Percentiles rank a stretch among this genome's conserved stretches.
These are phyloP conservation scores for Pseudoneurospora amorphoporcata DNA, from an alignment of 495 filamentous ascomycete genomes.

Conservation along the genomic window DNA sequence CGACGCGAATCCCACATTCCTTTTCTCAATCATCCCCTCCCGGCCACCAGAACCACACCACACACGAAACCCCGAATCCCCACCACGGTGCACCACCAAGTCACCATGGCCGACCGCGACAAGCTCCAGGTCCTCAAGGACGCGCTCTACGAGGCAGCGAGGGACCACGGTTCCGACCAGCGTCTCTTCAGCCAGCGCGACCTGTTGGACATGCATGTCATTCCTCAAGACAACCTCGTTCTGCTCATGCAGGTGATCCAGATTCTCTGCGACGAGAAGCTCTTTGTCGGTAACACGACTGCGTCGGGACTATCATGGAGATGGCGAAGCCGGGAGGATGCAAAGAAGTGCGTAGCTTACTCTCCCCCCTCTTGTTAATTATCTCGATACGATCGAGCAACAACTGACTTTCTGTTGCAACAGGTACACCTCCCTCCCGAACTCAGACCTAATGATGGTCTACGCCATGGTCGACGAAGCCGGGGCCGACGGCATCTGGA, in stretches of 20 bases:
- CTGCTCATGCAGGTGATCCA: constrained; percentile 52
- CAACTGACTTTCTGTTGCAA: background rate
- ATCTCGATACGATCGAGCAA: background rate
- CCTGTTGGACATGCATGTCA: constrained; percentile 47
- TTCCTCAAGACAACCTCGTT: constrained; percentile 48
- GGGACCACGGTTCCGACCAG: constrained; percentile 30
- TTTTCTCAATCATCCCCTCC: background rate
- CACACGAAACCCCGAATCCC: background rate
- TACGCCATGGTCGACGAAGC: constrained; percentile 79
- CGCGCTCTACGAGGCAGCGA: constrained; percentile 21
- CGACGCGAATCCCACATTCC: background rate
- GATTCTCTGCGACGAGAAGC: constrained; percentile 52
- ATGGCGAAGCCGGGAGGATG: constrained; percentile 56
- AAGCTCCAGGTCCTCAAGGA: constrained; percentile 25
- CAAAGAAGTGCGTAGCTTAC: constrained; percentile 48
- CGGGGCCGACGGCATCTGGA: constrained; percentile 77
- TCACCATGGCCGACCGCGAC: constrained; percentile 3
- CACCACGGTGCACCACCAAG: constrained; percentile 14
- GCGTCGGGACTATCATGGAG: constrained; percentile 53
- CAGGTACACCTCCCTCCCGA: constrained; percentile 55
- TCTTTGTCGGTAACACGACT: constrained; percentile 50
- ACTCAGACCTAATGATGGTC: constrained; percentile 63
- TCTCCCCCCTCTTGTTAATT: background rate
- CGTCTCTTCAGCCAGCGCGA: constrained; percentile 58
- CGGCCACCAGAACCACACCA: background rate